These are phyloP conservation scores for Neurospora sp. DNA, from an alignment of 495 filamentous ascomycete genomes.

Conservation along the genomic window DNA sequence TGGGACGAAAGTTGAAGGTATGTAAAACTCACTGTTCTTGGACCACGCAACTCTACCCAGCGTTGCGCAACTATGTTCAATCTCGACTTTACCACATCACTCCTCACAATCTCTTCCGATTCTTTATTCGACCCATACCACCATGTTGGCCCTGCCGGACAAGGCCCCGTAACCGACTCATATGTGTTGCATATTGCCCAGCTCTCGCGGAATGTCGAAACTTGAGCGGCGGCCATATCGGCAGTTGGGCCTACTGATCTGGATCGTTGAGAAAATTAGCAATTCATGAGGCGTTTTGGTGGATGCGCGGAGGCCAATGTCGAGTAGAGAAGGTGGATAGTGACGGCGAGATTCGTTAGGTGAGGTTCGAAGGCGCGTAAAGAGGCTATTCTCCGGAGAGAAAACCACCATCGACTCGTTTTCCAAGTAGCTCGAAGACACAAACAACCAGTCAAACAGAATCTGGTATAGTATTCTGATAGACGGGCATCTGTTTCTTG, in stretches of 20 bases:
- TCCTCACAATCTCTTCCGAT: slow-evolving; percentile 1
- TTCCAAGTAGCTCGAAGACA: not conserved
- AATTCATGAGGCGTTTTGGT: slow-evolving; percentile 35
- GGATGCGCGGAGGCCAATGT: slow-evolving; percentile 9
- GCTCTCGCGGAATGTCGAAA: slow-evolving; percentile 21
- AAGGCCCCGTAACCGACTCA: slow-evolving; percentile 11
- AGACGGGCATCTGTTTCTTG: not conserved
- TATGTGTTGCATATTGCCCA: slow-evolving; percentile 20
- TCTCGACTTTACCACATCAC: slow-evolving; percentile 8
- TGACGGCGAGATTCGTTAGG: slow-evolving; percentile 1
- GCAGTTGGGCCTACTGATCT: slow-evolving; percentile 13
- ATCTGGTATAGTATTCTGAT: not conserved
- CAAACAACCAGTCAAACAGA: not conserved
- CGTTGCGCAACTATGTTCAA: slow-evolving; percentile 22
- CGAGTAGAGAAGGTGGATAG: not conserved
- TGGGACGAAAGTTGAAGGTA: not conserved
- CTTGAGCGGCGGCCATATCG: slow-evolving; percentile 35
- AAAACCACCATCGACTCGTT: not conserved
- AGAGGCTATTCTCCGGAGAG: not conserved
- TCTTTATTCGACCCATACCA: slow-evolving; percentile 11
- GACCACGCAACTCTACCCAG: slow-evolving; percentile 19
- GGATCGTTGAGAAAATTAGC: slow-evolving; percentile 1
- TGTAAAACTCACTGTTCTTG: slow-evolving; percentile 15
- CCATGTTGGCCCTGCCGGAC: slow-evolving; percentile 9
- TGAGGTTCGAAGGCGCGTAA: not conserved